Evolutionary conservation across 345 rosid species (phyloP), one percentile per base, ranked within the genome.

Genomic region (Eucalyptus lansdowneana): DNA sequence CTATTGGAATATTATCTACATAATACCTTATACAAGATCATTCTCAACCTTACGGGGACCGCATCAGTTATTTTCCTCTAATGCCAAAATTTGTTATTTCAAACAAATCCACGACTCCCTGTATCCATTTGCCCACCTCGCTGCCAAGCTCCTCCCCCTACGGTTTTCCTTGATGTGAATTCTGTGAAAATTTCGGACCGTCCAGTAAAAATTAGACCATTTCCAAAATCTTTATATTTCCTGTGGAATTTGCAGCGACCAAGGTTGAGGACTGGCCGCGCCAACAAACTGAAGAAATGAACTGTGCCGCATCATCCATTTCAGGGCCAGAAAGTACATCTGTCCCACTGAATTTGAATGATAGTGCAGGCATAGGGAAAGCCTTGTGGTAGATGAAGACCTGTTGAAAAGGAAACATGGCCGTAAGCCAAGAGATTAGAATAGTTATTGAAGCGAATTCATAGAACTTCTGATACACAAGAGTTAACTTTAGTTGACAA

Each of bases 331-430:
- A 95, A 56, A 91, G 89, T 8, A 94, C 91, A 89, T 97, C 97
- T 11, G 89, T 89, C 91, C 89, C 91, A 94, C 88, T 95, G 90
- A 96, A 97, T 95, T 95, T 98, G 94, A 90, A 95, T 13, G 98
- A 94, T 89, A 98, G 88, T 45, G 95, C 99, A 2, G 99, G 99
- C 99, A 98, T 97, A 7, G 99, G 98, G 90, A 98, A 97, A 83
- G 99, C 98, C 92, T 97, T 98, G 92, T 98, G 99, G 94, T 97
- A 97, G 88, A 98, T 91, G 88, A 93, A 95, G 80, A 97, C 99
- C 99, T 98, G 92, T 85, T 65, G 87, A 76, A 44, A 90, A 76
- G 87, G 45, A 69, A 89, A 89, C 51, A 40, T 31, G 37, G 81
- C 29, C 21, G 10, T 85, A 60, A 67, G 29, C 86, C 67, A 7